Evolutionary conservation across 257 asterid genomes (phyloP).

Genomic region (Fraxinus americana): DNA sequence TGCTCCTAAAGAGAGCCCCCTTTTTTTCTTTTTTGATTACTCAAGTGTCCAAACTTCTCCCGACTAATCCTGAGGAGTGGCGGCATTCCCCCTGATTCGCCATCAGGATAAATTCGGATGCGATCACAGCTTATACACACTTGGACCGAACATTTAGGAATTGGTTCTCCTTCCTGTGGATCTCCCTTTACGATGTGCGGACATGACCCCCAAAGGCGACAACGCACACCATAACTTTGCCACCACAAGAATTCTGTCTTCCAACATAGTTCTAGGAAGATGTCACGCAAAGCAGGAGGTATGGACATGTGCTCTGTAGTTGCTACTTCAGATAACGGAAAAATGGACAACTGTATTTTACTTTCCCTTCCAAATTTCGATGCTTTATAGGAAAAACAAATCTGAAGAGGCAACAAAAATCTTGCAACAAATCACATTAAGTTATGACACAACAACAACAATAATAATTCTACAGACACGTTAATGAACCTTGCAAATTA

Average conservation of each 20-base stretch:
- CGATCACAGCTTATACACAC: too few relatives aligned
- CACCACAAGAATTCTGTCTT: too few relatives aligned
- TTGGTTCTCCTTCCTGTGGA: too few relatives aligned
- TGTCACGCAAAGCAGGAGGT: slow-evolving; percentile 40
- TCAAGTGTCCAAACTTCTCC: too few relatives aligned
- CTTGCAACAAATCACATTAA: slow-evolving; percentile 53
- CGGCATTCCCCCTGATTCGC: slow-evolving; percentile 41
- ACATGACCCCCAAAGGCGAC: too few relatives aligned
- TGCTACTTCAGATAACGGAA: slow-evolving; percentile 54
- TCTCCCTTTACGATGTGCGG: too few relatives aligned
- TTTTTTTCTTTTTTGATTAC: too few relatives aligned
- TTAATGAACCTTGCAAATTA: neutral
- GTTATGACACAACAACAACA: neutral
- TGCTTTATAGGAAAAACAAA: slow-evolving; percentile 64
- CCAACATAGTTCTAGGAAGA: slow-evolving; percentile 54
- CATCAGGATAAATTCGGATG: slow-evolving; percentile 26
- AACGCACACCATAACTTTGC: too few relatives aligned
- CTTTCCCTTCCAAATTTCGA: slow-evolving; percentile 50
- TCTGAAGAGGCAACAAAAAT: slow-evolving; percentile 44
- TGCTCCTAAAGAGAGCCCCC: slow-evolving; percentile 50
- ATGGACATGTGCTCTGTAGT: slow-evolving; percentile 30
- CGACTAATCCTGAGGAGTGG: too few relatives aligned
- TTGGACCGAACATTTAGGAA: too few relatives aligned
- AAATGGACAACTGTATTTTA: slow-evolving; percentile 51
- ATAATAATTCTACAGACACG: neutral